Evolutionary conservation across 139 green algal species (phyloP).

Genomic region (Volvox reticuliferus): DNA sequence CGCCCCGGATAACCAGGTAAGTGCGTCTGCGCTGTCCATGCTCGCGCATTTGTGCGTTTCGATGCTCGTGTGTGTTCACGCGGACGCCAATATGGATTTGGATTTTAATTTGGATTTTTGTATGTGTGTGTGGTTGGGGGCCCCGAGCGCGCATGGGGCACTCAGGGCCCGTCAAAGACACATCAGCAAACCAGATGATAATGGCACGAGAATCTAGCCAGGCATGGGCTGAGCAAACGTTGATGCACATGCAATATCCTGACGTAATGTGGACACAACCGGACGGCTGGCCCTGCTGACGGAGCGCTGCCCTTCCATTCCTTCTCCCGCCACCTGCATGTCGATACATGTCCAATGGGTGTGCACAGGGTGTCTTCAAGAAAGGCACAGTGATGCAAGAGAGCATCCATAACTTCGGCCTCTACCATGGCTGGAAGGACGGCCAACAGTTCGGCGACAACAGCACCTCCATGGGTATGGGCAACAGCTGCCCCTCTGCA

Average conservation of each 20-base stretch:
- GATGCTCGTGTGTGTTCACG: too few species aligned
- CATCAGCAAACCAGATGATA: not conserved
- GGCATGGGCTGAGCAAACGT: too few species aligned
- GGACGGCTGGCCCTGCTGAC: too few species aligned
- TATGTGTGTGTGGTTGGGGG: not conserved
- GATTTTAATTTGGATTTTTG: not conserved
- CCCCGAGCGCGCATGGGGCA: not conserved
- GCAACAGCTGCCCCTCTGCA: slow-evolving; percentile 14
- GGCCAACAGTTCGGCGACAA: slow-evolving; percentile 15
- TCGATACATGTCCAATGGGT: too few species aligned
- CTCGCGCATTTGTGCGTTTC: not conserved
- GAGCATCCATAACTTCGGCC: slow-evolving; percentile 11
- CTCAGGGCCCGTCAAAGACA: not conserved
- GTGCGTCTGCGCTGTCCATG: not conserved
- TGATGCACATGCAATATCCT: too few species aligned
- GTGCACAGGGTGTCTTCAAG: slow-evolving; percentile 3
- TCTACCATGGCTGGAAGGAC: slow-evolving; percentile 29
- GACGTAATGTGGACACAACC: too few species aligned
- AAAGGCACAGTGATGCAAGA: slow-evolving; percentile 24
- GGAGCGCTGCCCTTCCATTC: not conserved
- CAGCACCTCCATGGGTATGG: not conserved
- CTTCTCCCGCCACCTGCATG: too few species aligned
- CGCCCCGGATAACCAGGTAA: not conserved
- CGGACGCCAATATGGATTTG: not conserved
- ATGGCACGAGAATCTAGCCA: too few species aligned